Percentiles rank a stretch among this genome's conserved stretches.
Evolutionary conservation across 257 asterid species (phyloP).

Genomic region (Lavandula angustifolia): DNA sequence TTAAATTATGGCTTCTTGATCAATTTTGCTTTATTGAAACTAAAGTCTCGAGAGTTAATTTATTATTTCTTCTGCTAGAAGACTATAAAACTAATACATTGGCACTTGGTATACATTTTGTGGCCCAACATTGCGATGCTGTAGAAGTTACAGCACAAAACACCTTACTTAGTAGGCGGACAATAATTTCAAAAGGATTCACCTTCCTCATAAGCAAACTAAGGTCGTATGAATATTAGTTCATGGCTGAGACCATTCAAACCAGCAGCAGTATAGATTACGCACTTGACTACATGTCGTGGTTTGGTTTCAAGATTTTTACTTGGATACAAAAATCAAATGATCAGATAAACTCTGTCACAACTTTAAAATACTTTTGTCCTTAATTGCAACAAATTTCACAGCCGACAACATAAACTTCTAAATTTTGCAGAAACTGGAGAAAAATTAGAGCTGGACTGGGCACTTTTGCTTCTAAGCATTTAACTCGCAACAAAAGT

Average conservation of each 20-base stretch:
- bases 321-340: neutral
- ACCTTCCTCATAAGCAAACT: constrained; percentile 14
- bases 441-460: constrained; percentile 8
- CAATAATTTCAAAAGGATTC: neutral
- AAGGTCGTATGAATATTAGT: neutral
- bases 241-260: neutral
- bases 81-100: neutral
- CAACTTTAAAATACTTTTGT: neutral
- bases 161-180: neutral
- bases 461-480: constrained; percentile 7
- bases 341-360: neutral
- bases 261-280: neutral
- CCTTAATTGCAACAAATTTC: constrained; percentile 6
- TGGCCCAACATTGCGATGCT: neutral
- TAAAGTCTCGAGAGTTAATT: neutral
- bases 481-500: neutral
- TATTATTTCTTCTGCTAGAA: constrained; percentile 17
- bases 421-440: constrained; percentile 2
- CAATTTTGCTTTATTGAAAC: constrained; percentile 1
- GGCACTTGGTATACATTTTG: neutral
- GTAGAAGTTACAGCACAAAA: constrained; percentile 4
- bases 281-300: neutral
- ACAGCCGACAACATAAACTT: neutral
- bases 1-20: constrained; percentile 8
- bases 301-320: neutral